These are phyloP conservation scores for Stellera chamaejasme DNA, from an alignment of 345 rosid species.

Conservation along the genomic window DNA sequence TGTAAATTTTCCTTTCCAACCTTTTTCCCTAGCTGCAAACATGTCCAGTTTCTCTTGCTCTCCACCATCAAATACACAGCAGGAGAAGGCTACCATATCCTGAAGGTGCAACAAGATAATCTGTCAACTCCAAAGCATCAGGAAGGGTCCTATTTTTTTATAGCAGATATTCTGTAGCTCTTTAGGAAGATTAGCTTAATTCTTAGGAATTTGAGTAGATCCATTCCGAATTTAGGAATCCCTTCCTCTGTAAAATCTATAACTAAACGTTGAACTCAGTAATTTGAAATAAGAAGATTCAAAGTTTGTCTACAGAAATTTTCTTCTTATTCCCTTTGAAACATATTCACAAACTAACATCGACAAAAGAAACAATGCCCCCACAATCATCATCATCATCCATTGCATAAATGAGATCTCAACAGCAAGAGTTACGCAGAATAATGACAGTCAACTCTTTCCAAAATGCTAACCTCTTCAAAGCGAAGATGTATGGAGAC, in stretches of 20 bases:
- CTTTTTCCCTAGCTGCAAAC: conserved; percentile 93
- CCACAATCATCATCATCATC: neutral
- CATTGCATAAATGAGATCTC: neutral
- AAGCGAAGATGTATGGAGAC: conserved; percentile 97
- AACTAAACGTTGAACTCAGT: too few relatives aligned
- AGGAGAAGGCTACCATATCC: conserved; percentile 99
- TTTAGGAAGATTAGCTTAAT: too few relatives aligned
- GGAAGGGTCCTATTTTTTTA: too few relatives aligned
- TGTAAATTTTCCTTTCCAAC: conserved; percentile 98
- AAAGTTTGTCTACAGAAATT: too few relatives aligned
- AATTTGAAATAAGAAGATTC: too few relatives aligned
- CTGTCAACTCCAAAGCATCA: too few relatives aligned
- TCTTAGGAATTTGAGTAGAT: too few relatives aligned
- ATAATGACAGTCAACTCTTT: too few relatives aligned
- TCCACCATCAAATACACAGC: conserved; percentile 98
- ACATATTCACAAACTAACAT: neutral
- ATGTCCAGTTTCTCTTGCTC: conserved; percentile 74
- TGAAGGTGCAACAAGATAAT: conserved; percentile 17
- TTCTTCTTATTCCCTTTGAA: too few relatives aligned
- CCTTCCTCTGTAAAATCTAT: too few relatives aligned
- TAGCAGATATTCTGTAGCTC: too few relatives aligned
- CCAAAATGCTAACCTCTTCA: conserved; percentile 72
- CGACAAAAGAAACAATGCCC: neutral
- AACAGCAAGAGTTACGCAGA: neutral
- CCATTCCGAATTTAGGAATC: too few relatives aligned